phyloP scores from a whole-genome alignment of 2,329 filamentous ascomycete genomes.

The Zymoseptoria brevis region DNA sequence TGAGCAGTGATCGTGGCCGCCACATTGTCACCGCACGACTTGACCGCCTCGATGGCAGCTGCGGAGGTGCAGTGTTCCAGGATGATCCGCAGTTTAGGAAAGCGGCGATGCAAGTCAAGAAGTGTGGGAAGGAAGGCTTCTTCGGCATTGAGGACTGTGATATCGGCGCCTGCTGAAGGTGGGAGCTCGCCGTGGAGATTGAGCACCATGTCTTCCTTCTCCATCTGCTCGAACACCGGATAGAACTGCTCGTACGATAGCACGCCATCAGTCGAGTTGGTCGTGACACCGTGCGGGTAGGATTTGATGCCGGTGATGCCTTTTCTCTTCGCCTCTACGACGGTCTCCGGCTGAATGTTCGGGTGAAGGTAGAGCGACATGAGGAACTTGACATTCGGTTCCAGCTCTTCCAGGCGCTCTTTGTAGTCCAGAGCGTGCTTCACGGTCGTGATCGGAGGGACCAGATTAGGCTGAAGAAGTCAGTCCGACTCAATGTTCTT shows the following conservation, averaged over 20 bases:
- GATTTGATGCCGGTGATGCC: slow-evolving; percentile 68
- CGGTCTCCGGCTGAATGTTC: slow-evolving; percentile 44
- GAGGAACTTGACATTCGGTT: slow-evolving; percentile 43
- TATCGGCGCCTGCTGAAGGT: slow-evolving; percentile 36
- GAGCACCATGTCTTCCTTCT: slow-evolving; percentile 65
- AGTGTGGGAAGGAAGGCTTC: slow-evolving; percentile 74
- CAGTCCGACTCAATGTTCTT: neutral
- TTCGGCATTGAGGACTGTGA: slow-evolving; percentile 56
- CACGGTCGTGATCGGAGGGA: slow-evolving; percentile 44
- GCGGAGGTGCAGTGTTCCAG: slow-evolving; percentile 85
- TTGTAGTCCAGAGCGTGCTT: slow-evolving; percentile 41
- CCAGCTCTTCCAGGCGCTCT: slow-evolving; percentile 36
- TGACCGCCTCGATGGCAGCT: slow-evolving; percentile 70
- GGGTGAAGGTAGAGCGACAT: slow-evolving; percentile 47
- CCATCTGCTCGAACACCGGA: slow-evolving; percentile 82
- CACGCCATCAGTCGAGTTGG: slow-evolving; percentile 59
- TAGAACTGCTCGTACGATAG: slow-evolving; percentile 63
- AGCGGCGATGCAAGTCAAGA: slow-evolving; percentile 61
- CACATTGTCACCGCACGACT: slow-evolving; percentile 67
- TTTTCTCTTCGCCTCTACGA: slow-evolving; percentile 62
- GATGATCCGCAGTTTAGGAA: slow-evolving; percentile 60
- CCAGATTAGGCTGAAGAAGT: slow-evolving; percentile 39
- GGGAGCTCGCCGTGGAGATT: slow-evolving; percentile 60
- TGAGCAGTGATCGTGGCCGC: slow-evolving; percentile 78
- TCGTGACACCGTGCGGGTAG: slow-evolving; percentile 53